Percentiles rank a stretch among this genome's conserved stretches.
phyloP scores from a whole-genome alignment of 768 basidiomycete species.

The Sporobolomyces phaffii region DNA sequence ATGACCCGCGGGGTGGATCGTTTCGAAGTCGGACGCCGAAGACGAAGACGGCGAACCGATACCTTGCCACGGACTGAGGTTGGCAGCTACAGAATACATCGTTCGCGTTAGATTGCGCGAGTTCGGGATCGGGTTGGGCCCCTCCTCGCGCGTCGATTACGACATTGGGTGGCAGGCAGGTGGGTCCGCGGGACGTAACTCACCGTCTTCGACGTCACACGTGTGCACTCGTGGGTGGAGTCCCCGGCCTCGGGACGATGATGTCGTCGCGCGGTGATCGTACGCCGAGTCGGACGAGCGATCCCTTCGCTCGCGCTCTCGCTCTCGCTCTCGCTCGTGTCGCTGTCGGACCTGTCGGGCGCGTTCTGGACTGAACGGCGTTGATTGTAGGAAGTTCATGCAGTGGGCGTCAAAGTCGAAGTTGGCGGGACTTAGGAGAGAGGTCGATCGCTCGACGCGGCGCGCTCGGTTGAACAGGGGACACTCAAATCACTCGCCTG shows the following conservation, averaged over 20 bases:
- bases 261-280: neutral
- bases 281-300: neutral
- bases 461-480: no score
- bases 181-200: neutral
- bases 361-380: constrained; percentile 1
- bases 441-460: neutral
- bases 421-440: neutral
- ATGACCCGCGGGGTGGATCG: constrained; percentile 6
- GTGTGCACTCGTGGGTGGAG: neutral
- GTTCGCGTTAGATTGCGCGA: neutral
- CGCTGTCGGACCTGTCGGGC: neutral
- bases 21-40: constrained; percentile 27
- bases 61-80: constrained; percentile 18
- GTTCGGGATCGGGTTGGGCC: no score
- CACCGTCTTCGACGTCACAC: neutral
- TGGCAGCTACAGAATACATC: no score
- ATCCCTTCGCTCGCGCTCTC: neutral
- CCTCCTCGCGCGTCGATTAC: neutral
- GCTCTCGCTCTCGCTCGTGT: neutral
- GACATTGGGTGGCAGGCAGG: neutral
- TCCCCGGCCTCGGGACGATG: neutral
- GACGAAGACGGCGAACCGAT: constrained; percentile 13
- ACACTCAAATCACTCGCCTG: no score
- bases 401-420: neutral
- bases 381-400: constrained; percentile 9